Evolutionary conservation across 257 asterid species (phyloP).

Genomic region (Solanum pennellii): DNA sequence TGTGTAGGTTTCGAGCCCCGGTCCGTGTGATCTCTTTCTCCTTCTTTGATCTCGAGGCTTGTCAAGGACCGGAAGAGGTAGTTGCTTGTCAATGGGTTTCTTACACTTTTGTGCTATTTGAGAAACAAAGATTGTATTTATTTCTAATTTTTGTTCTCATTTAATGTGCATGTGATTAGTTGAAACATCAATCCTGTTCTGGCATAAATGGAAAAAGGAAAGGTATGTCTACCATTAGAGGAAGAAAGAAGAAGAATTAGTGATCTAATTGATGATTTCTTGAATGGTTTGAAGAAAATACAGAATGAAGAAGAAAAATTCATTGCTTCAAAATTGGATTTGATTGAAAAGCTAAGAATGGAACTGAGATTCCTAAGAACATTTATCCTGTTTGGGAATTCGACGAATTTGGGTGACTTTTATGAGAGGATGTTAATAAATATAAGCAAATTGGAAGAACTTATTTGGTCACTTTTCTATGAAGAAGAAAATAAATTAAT

Average conservation of each 20-base stretch:
- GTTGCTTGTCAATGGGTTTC: too few species aligned
- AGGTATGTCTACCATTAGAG: not conserved
- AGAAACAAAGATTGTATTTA: too few species aligned
- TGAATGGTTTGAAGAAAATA: not conserved
- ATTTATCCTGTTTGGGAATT: not conserved
- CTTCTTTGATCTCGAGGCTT: too few species aligned
- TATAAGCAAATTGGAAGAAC: not conserved
- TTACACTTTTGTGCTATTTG: too few species aligned
- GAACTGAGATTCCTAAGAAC: not conserved
- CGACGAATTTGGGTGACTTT: not conserved
- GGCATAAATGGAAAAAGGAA: too few species aligned
- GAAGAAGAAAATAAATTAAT: not conserved
- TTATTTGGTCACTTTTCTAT: not conserved
- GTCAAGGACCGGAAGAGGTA: too few species aligned
- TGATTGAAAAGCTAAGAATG: not conserved
- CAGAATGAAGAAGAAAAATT: not conserved
- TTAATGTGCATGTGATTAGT: too few species aligned
- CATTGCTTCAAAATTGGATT: not conserved
- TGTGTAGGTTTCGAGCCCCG: too few species aligned
- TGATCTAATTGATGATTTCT: not conserved
- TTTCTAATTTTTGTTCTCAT: too few species aligned
- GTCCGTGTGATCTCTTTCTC: too few species aligned
- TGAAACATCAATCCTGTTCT: too few species aligned
- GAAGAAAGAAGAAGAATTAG: not conserved
- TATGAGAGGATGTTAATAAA: not conserved